Conservation (phyloP, 2,329 filamentous ascomycete genomes). For the Alternaria alternata region DNA sequence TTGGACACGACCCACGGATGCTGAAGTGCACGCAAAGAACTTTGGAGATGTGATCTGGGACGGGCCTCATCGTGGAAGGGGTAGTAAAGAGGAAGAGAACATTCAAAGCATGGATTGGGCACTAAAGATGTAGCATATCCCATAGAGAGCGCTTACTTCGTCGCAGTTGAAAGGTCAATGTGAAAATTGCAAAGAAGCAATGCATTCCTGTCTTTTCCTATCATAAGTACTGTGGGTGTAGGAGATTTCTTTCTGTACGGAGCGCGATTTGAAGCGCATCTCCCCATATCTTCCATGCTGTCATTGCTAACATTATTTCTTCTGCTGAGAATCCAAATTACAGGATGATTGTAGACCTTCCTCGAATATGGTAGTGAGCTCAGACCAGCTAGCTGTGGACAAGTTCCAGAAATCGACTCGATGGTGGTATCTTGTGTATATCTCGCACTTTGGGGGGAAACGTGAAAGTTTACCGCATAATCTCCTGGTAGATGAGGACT, state of each 20-base stretch:
- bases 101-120: constrained; percentile 7
- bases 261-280: constrained; percentile 9
- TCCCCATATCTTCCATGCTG: constrained; percentile 5
- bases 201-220: constrained; percentile 19
- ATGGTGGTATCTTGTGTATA: constrained; percentile 34
- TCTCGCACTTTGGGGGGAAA: constrained; percentile 23
- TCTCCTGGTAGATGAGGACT: constrained; percentile 95
- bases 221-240: constrained; percentile 20
- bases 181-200: constrained; percentile 15
- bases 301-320: constrained; percentile 15
- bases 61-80: neutral
- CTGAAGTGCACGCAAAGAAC: neutral
- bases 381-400: constrained; percentile 36
- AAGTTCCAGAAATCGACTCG: constrained; percentile 28
- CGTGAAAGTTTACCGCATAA: constrained; percentile 70
- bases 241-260: constrained; percentile 13
- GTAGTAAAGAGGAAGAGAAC: neutral
- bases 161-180: neutral
- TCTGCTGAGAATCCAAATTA: constrained; percentile 22
- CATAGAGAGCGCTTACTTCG: neutral
- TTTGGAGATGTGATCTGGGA: constrained; percentile 1
- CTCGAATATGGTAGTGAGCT: constrained; percentile 28
- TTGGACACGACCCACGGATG: constrained; percentile 11
- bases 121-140: neutral
- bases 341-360: constrained; percentile 19